Evolutionary conservation across 1,284 basidiomycete species (phyloP).

Genomic region (Thecaphora thlaspeos): DNA sequence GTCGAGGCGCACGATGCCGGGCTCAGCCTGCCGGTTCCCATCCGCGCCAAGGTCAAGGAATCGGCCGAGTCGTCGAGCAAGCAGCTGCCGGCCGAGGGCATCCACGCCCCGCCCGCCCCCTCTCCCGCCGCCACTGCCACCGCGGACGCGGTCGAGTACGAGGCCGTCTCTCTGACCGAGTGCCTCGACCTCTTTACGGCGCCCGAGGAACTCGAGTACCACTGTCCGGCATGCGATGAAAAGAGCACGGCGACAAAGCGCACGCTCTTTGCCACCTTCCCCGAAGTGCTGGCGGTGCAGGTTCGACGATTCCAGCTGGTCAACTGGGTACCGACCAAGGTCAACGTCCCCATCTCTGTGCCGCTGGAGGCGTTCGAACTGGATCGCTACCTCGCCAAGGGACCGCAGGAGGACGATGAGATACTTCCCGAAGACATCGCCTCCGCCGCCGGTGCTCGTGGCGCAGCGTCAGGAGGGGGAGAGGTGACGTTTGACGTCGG

Average conservation of each 20-base stretch:
- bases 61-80: conserved; percentile 41
- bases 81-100: conserved; percentile 29
- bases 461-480: neutral
- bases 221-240: conserved; percentile 66
- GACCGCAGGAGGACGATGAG: conserved; percentile 72
- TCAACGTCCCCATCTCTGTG: conserved; percentile 84
- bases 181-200: conserved; percentile 72
- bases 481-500: conserved; percentile 37
- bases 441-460: neutral
- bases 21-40: conserved; percentile 75
- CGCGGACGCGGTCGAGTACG: conserved; percentile 61
- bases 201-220: conserved; percentile 72
- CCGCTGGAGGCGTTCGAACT: conserved; percentile 66
- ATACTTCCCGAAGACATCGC: conserved; percentile 67
- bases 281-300: conserved; percentile 82
- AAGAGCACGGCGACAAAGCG: conserved; percentile 70
- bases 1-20: conserved; percentile 73
- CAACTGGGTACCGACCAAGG: conserved; percentile 94
- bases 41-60: conserved; percentile 60
- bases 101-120: conserved; percentile 13
- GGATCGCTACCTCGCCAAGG: conserved; percentile 71
- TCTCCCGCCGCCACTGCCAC: neutral
- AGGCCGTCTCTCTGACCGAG: conserved; percentile 68
- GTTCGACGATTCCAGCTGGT: conserved; percentile 93
- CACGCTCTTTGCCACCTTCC: conserved; percentile 79